These are phyloP conservation scores for Prunus armeniaca DNA, from an alignment of 306 rosid species.

Conservation along the genomic window DNA sequence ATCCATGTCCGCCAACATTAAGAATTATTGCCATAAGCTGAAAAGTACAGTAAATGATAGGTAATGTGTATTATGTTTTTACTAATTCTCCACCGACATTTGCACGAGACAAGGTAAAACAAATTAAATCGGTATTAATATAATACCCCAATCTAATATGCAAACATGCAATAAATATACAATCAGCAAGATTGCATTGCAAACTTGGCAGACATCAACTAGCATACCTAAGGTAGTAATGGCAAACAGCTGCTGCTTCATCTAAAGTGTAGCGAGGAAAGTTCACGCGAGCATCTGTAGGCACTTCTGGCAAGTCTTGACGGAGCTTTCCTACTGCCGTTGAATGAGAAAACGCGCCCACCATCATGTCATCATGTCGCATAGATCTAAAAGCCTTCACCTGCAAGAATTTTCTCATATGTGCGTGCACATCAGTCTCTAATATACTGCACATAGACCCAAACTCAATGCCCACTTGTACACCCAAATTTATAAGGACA, in stretches of 20 bases:
- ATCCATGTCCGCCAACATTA: not conserved
- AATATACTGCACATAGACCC: not conserved
- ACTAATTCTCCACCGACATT: not conserved
- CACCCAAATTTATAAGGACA: constrained; percentile 5
- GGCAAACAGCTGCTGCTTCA: constrained; percentile 82
- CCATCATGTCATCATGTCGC: constrained; percentile 91
- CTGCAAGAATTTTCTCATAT: constrained; percentile 44
- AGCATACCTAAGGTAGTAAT: constrained; percentile 81
- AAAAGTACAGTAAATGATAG: not conserved
- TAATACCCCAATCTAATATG: not conserved
- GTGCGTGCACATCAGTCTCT: not conserved
- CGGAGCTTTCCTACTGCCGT: constrained; percentile 97
- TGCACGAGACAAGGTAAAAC: not conserved
- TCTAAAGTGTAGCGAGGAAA: constrained; percentile 79
- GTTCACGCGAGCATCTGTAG: constrained; percentile 68
- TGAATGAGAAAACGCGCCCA: constrained; percentile 95
- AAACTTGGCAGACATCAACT: constrained; percentile 8
- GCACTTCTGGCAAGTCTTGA: constrained; percentile 87
- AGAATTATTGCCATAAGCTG: not conserved
- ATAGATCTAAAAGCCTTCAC: constrained; percentile 93
- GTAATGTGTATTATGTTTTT: not conserved
- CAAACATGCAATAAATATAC: not conserved
- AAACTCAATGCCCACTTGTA: not conserved
- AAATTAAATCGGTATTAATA: not conserved
- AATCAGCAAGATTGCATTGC: not conserved